phyloP scores from a whole-genome alignment of 371 early-diverging fungal species.

The Saksenaea vasiformis region DNA sequence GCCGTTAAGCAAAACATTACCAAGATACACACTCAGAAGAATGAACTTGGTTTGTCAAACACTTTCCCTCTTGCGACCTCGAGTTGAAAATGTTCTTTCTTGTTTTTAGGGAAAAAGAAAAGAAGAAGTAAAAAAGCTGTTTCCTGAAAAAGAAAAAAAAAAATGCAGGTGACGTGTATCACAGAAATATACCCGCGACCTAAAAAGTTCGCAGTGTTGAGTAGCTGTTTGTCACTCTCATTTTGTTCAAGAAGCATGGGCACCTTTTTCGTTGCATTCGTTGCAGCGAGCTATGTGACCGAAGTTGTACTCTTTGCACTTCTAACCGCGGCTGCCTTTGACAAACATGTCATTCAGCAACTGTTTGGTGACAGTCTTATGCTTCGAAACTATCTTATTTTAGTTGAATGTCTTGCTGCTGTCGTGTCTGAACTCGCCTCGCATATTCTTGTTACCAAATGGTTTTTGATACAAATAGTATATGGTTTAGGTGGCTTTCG shows the following conservation, averaged over 20 bases:
- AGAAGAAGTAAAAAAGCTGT: too few species aligned
- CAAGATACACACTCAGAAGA: too few species aligned
- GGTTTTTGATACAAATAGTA: slow-evolving; percentile 11
- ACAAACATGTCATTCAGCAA: slow-evolving; percentile 14
- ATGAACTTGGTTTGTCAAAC: too few species aligned
- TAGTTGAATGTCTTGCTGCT: slow-evolving; percentile 16
- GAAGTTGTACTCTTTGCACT: slow-evolving; percentile 6
- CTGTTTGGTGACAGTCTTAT: neutral
- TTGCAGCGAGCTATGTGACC: slow-evolving; percentile 17
- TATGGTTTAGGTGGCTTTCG: slow-evolving; percentile 31
- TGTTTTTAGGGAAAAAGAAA: neutral
- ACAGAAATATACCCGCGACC: neutral
- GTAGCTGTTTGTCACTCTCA: too few species aligned
- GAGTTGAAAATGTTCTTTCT: too few species aligned
- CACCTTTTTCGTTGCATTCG: slow-evolving; percentile 10
- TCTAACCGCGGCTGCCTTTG: slow-evolving; percentile 12
- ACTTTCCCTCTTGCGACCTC: too few species aligned
- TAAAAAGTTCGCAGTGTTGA: too few species aligned
- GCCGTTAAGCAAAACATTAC: neutral
- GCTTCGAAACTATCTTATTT: slow-evolving; percentile 11
- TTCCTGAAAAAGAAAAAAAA: neutral
- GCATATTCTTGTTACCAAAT: slow-evolving; percentile 26
- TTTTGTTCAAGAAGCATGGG: neutral
- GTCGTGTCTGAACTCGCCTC: slow-evolving; percentile 29
- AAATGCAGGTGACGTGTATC: neutral